Percentiles rank a stretch among this genome's conserved stretches.
These are phyloP conservation scores for button mushroom (Agaricus bisporus) DNA, from an alignment of 768 basidiomycete genomes.

Conservation along the genomic window DNA sequence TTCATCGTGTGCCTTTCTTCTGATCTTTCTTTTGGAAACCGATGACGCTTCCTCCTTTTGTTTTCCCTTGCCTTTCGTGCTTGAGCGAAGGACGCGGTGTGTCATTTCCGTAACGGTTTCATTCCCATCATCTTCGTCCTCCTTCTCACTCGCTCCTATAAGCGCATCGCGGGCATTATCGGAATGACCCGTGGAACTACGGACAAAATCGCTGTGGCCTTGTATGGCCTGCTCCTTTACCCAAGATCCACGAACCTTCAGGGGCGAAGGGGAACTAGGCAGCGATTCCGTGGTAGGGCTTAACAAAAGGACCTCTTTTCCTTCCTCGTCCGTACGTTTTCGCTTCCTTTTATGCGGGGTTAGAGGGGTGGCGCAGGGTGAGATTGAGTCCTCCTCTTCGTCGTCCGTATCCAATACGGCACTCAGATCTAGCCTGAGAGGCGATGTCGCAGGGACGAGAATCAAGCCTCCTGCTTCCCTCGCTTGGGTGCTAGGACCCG, in stretches of 20 bases:
- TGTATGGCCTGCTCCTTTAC: conserved; percentile 12
- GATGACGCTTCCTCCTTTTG: not conserved
- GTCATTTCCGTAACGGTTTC: conserved; percentile 6
- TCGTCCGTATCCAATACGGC: conserved; percentile 16
- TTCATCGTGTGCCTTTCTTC: conserved; percentile 3
- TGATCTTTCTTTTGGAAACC: not conserved
- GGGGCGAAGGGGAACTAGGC: conserved; percentile 31
- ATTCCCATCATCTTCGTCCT: conserved; percentile 2
- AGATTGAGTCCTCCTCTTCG: conserved; percentile 1
- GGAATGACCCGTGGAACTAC: conserved; percentile 9
- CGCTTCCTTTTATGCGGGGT: conserved; percentile 28
- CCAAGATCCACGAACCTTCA: conserved; percentile 18
- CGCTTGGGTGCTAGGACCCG: not conserved
- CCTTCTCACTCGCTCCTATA: conserved; percentile 9
- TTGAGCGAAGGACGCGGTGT: conserved; percentile 15
- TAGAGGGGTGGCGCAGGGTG: conserved; percentile 19
- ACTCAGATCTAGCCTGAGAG: conserved; percentile 19
- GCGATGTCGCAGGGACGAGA: conserved; percentile 24
- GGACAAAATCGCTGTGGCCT: conserved; percentile 2
- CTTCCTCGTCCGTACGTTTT: conserved; percentile 20
- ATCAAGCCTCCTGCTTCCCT: conserved; percentile 18
- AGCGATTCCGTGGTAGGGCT: conserved; percentile 26
- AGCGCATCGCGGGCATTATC: conserved; percentile 16
- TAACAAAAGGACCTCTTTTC: conserved; percentile 22
- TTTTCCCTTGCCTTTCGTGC: conserved; percentile 9